Conservation (phyloP, 1,284 basidiomycete species). For the Coniferiporia sulphurascens region DNA sequence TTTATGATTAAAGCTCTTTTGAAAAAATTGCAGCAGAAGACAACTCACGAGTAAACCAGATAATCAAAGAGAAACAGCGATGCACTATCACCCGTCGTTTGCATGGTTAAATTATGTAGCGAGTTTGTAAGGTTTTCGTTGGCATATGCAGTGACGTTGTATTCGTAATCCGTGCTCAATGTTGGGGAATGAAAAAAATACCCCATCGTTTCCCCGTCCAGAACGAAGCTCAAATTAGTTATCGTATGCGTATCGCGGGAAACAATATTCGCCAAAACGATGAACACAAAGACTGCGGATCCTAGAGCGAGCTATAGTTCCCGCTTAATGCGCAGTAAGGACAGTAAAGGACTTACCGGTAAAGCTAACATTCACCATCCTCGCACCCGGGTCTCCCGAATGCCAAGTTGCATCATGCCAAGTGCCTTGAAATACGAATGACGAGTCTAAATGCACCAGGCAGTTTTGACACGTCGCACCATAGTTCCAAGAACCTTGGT, state of each 20-base stretch:
- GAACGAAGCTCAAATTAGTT: constrained; percentile 6
- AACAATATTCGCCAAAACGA: constrained; percentile 11
- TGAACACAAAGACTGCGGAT: constrained; percentile 14
- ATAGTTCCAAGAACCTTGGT: constrained; percentile 17
- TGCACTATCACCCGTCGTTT: background rate
- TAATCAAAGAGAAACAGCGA: constrained; percentile 12
- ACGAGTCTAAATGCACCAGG: constrained; percentile 10
- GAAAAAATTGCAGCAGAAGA: too few species aligned
- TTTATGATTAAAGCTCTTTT: too few species aligned
- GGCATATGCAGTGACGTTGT: constrained; percentile 4
- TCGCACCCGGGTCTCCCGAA: background rate
- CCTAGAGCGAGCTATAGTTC: background rate
- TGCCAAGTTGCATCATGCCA: constrained; percentile 21
- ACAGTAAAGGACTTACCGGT: background rate
- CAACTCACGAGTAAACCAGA: constrained; percentile 9
- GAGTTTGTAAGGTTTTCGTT: background rate
- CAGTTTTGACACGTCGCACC: constrained; percentile 20
- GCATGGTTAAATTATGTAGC: constrained; percentile 7
- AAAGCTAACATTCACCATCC: constrained; percentile 7
- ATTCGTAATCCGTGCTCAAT: constrained; percentile 5
- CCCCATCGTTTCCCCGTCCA: constrained; percentile 13
- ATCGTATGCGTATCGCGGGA: background rate
- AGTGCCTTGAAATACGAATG: constrained; percentile 17
- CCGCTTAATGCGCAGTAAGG: too few species aligned
- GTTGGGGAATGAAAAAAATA: constrained; percentile 7